Percentiles rank a stretch among this genome's conserved stretches.
These are phyloP conservation scores for Eucalyptus lansdowneana DNA, from an alignment of 345 rosid species.

Conservation along the genomic window DNA sequence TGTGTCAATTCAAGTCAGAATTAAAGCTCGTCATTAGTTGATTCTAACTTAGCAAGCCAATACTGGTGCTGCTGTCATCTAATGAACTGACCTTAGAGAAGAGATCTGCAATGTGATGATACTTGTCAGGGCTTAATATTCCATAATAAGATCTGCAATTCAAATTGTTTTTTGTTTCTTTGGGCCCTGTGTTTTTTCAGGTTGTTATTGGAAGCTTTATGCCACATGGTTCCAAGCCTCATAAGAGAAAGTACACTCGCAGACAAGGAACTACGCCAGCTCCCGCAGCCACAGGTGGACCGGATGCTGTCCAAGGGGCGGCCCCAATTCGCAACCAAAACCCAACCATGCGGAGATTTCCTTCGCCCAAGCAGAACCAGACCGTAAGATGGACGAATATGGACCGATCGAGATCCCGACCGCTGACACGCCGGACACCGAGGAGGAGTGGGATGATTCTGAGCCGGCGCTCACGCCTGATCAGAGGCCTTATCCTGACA, in stretches of 20 bases:
- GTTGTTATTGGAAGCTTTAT: constrained; percentile 54
- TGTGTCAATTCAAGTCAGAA: not conserved
- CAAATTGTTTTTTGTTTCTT: not conserved
- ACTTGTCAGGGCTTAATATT: not conserved
- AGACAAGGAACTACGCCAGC: not conserved
- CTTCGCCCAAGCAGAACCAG: not conserved
- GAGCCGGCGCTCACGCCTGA: not conserved
- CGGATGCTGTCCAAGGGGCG: constrained; percentile 1
- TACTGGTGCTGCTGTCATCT: not conserved
- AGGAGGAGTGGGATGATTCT: constrained; percentile 13
- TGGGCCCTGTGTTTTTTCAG: constrained; percentile 5
- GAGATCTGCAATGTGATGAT: not conserved
- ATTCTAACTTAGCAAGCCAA: not conserved
- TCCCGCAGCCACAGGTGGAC: not conserved
- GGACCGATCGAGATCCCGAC: not conserved
- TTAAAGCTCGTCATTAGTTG: not conserved
- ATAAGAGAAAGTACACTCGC: constrained; percentile 8
- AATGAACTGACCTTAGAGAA: not conserved
- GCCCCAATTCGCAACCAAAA: constrained; percentile 7
- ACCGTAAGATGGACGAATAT: not conserved
- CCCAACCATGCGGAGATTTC: constrained; percentile 3
- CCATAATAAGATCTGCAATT: not conserved
- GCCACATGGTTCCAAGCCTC: constrained; percentile 20
- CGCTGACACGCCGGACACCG: not conserved
- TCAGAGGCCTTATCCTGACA: constrained; percentile 35